Evolutionary conservation across 495 filamentous ascomycete genomes (phyloP).

Genomic region (Xylaria nigripes): DNA sequence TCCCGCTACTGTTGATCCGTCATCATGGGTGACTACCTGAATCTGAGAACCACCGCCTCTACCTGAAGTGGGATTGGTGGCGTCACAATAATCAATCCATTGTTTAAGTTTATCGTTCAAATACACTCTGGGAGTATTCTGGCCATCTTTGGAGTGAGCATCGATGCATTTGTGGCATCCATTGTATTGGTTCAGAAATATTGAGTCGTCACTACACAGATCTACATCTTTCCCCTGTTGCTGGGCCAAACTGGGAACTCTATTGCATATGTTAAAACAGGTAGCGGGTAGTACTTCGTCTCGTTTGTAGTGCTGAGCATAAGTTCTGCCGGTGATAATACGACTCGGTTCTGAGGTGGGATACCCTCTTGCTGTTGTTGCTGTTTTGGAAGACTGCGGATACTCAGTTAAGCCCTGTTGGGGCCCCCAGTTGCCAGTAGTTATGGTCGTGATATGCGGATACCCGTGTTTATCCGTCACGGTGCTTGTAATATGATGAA

Average conservation of each 20-base stretch:
- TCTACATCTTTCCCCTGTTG: constrained; percentile 34
- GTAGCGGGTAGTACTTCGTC: constrained; percentile 30
- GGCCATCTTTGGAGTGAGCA: constrained; percentile 6
- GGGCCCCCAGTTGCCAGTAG: constrained; percentile 40
- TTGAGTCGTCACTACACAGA: constrained; percentile 37
- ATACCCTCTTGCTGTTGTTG: neutral
- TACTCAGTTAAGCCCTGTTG: constrained; percentile 36
- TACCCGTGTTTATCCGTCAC: constrained; percentile 10
- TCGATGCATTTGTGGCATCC: constrained; percentile 37
- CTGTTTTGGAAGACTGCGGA: constrained; percentile 19
- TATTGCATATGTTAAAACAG: constrained; percentile 51
- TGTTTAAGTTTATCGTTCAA: constrained; percentile 17
- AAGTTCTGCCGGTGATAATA: neutral
- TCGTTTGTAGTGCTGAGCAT: constrained; percentile 25
- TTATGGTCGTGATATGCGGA: constrained; percentile 21
- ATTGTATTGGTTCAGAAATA: constrained; percentile 30
- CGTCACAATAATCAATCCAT: constrained; percentile 29
- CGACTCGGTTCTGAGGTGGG: neutral
- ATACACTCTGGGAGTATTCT: constrained; percentile 17
- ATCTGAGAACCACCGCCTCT: constrained; percentile 10
- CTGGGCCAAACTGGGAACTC: constrained; percentile 36
- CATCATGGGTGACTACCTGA: constrained; percentile 11
- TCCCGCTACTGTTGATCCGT: constrained; percentile 18
- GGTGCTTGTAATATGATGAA: neutral
- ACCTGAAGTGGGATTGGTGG: constrained; percentile 1